Conservation (phyloP, 192 early-diverging fungal species). For the Backusella morwellensis region DNA sequence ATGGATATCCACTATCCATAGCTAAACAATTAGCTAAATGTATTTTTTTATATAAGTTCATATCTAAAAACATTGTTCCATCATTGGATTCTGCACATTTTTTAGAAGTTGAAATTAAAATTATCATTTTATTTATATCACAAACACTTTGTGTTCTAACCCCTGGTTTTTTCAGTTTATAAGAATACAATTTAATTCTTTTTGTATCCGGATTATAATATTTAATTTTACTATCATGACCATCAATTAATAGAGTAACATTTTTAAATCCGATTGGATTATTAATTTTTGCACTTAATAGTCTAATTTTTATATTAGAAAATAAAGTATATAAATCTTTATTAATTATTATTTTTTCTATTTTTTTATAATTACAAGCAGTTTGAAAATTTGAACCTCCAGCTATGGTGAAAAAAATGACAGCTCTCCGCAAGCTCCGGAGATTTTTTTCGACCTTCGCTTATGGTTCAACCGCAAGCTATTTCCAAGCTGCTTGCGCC, state of each 20-base stretch:
- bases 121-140: neutral
- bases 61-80: neutral
- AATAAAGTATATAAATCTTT: neutral
- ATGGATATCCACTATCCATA: neutral
- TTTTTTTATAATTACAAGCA: constrained; percentile 11
- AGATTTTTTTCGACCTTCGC: too few species aligned
- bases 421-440: too few species aligned
- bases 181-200: neutral
- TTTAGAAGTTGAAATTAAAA: neutral
- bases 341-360: neutral
- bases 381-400: too few species aligned
- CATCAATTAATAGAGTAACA: neutral
- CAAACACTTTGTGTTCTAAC: neutral
- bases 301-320: constrained; percentile 6
- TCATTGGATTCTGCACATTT: neutral
- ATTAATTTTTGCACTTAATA: neutral
- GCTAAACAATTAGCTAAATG: neutral
- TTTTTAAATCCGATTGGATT: constrained; percentile 2
- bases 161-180: neutral
- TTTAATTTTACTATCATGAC: neutral
- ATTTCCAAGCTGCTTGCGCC: too few species aligned
- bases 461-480: too few species aligned
- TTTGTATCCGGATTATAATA: neutral
- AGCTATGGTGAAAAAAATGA: too few species aligned
- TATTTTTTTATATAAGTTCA: neutral